phyloP scores from a whole-genome alignment of 176 grass and related monocot species.

The Canna indica region DNA sequence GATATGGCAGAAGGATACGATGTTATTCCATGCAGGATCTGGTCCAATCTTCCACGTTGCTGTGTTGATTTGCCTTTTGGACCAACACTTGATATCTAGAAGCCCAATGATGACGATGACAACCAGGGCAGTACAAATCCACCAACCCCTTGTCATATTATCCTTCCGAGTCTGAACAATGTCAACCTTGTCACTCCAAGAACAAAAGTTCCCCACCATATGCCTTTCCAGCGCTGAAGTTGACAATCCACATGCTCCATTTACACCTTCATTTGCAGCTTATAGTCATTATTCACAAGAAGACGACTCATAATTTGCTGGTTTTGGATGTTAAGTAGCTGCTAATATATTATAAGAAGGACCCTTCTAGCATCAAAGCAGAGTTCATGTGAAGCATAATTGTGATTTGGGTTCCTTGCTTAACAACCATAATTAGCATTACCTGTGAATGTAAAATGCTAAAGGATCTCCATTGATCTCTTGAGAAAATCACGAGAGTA shows the following conservation, averaged over 20 bases:
- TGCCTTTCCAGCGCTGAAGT: not conserved
- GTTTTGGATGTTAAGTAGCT: no score
- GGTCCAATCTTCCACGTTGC: not conserved
- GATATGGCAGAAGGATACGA: not conserved
- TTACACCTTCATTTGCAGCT: not conserved
- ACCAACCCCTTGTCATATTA: not conserved
- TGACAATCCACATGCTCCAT: constrained; percentile 1
- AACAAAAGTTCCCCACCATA: not conserved
- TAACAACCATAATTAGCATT: not conserved
- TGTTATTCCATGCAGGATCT: not conserved
- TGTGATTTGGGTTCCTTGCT: not conserved
- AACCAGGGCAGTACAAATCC: not conserved
- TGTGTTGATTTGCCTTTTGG: not conserved
- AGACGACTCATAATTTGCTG: not conserved
- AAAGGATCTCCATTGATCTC: not conserved
- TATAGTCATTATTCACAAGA: not conserved
- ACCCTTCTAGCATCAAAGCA: no score
- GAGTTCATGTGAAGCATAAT: no score
- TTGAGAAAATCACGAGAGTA: not conserved
- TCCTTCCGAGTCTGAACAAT: not conserved
- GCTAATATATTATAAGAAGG: no score
- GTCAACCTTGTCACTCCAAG: not conserved
- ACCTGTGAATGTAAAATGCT: not conserved
- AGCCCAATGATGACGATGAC: not conserved
- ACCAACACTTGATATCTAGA: not conserved